phyloP scores from a whole-genome alignment of 192 early-diverging fungal species.

The Coemansia sp. region DNA sequence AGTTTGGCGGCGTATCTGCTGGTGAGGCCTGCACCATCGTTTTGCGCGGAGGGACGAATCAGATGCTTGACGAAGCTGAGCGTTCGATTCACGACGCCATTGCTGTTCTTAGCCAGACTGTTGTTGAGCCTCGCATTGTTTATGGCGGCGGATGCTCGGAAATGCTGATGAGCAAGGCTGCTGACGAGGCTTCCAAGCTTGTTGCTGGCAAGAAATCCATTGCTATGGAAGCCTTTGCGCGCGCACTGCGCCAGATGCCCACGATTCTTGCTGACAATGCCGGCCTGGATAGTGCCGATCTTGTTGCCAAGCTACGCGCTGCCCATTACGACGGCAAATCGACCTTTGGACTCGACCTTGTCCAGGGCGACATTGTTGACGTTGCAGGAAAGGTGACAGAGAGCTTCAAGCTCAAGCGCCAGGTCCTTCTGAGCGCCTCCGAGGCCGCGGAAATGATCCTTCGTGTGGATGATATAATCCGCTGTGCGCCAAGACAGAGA shows the following conservation, averaged over 20 bases:
- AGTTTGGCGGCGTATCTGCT: slow-evolving; percentile 93
- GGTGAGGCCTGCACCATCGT: slow-evolving; percentile 99
- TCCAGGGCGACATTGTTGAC: slow-evolving; percentile 75
- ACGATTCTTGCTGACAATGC: slow-evolving; percentile 98
- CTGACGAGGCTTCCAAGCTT: slow-evolving; percentile 88
- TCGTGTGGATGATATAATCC: slow-evolving; percentile 97
- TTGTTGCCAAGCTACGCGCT: slow-evolving; percentile 91
- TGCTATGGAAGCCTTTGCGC: slow-evolving; percentile 93
- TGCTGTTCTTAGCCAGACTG: slow-evolving; percentile 92
- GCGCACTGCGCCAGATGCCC: slow-evolving; percentile 93
- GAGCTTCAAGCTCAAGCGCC: slow-evolving; percentile 94
- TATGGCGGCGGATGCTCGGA: slow-evolving; percentile 97
- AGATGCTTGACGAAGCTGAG: slow-evolving; percentile 97
- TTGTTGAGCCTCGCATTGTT: slow-evolving; percentile 90
- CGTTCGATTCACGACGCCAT: slow-evolving; percentile 96
- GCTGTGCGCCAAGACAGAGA: slow-evolving; percentile 75
- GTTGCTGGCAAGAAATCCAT: slow-evolving; percentile 95
- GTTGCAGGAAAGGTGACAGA: slow-evolving; percentile 90
- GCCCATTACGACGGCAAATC: slow-evolving; percentile 86
- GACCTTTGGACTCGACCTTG: slow-evolving; percentile 87
- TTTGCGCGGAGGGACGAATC: slow-evolving; percentile 90
- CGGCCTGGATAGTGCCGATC: slow-evolving; percentile 92
- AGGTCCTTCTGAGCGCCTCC: slow-evolving; percentile 88
- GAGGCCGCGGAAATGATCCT: slow-evolving; percentile 98
- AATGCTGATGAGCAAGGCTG: slow-evolving; percentile 96